Evolutionary conservation across 2,329 filamentous ascomycete genomes (phyloP), one percentile per base, ranked within the genome.

Genomic region (Lasiodiplodia hormozganensis): DNA sequence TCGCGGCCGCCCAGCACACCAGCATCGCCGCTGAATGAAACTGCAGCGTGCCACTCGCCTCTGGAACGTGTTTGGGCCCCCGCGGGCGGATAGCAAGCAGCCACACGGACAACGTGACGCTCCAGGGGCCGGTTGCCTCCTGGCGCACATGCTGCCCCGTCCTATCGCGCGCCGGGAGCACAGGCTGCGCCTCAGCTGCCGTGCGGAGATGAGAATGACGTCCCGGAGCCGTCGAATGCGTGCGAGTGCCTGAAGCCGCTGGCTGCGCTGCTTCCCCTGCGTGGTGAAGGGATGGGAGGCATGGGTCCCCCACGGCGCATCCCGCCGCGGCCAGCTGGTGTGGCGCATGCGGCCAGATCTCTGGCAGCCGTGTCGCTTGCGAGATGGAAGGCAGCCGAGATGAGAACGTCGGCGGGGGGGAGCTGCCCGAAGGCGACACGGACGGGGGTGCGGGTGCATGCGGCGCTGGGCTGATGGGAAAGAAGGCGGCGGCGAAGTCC

Each of bases 171-270:
- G 47, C 28, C 60, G 60, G 60, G 43, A 64, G 60, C 47, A 64
- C 60, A 52, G 60, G 60, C 43, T 64, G 60, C 60, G 60, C 52
- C 62, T 56, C 62, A 65, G 51, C 62, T 65, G 62, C 38, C 25
- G 52, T 64, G 53, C 65, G 65, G 65, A 67, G 65, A 67, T 67
- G 65, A 67, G 53, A 43, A 57, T 64, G 60, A 64, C 43, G 60
- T 64, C 36, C 60, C 47, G 34, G 47, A 52, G 60, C 60, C 47
- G 38, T 62, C 28, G 40, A 47, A 18, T 47, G 43, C 43, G 43
- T 10, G 43, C 43, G 58, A 64, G 60, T 64, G 60, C 60, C 60
- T 64, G 60, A 53, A 64, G 60, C 60, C 47, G 60, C 60, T 64
- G 60, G n/a, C 60, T 64, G 60, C 60, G 36, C 36, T 49, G 65